A percentile compares a stretch with the other conserved stretches of the same genome.
These are phyloP conservation scores for Dunaliella primolecta DNA, from an alignment of 139 green algal genomes.

Conservation along the genomic window DNA sequence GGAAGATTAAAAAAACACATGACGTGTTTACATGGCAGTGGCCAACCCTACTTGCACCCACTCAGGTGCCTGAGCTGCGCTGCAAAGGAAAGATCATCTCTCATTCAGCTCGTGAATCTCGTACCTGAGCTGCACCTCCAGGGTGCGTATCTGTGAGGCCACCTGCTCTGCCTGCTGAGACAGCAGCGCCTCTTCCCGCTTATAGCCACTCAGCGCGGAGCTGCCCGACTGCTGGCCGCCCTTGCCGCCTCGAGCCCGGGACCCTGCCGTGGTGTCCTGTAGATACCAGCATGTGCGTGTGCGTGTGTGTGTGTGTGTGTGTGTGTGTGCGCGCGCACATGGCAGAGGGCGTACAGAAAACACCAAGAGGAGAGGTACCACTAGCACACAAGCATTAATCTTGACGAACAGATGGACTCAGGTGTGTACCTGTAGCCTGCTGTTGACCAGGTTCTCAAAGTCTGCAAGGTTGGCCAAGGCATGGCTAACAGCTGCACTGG, in stretches of 20 bases:
- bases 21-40: no score
- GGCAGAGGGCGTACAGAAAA: neutral
- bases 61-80: no score
- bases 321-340: neutral
- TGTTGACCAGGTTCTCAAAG: neutral
- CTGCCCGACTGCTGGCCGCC: neutral
- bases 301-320: neutral
- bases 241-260: neutral
- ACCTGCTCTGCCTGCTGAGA: slow-evolving; percentile 29
- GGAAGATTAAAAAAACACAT: no score
- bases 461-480: neutral
- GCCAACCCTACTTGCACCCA: no score
- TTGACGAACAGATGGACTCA: no score
- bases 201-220: slow-evolving; percentile 17
- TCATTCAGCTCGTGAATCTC: neutral
- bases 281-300: neutral
- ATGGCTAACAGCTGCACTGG: neutral
- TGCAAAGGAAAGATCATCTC: no score
- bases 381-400: no score
- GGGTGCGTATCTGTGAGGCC: slow-evolving; percentile 34
- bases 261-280: neutral
- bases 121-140: slow-evolving; percentile 47
- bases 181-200: slow-evolving; percentile 47
- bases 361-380: no score
- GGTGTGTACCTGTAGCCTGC: neutral